phyloP scores from a whole-genome alignment of 331 rosid genomes.

The Acacia concinna region DNA sequence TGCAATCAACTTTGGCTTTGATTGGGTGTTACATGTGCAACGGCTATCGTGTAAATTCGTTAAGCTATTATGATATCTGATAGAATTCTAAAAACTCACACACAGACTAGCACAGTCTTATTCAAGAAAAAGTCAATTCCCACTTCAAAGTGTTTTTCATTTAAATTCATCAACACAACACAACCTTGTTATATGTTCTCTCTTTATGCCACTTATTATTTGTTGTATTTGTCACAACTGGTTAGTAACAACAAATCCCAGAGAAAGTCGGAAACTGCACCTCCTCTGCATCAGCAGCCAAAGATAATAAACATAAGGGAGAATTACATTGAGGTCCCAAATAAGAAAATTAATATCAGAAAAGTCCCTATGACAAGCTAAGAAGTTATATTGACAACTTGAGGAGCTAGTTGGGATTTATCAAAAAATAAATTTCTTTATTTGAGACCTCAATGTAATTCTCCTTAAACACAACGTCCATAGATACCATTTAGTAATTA shows the following conservation, averaged over 20 bases:
- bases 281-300: background rate
- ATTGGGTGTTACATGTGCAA: background rate
- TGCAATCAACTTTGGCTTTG: background rate
- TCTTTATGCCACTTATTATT: background rate
- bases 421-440: too few relatives aligned
- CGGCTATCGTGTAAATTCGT: too few relatives aligned
- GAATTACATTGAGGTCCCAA: too few relatives aligned
- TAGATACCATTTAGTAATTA: background rate
- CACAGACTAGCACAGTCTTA: background rate
- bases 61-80: background rate
- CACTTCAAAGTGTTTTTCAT: background rate
- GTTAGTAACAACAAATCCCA: background rate
- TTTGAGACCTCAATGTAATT: too few relatives aligned
- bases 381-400: too few relatives aligned
- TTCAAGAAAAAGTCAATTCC: background rate
- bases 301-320: background rate
- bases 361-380: too few relatives aligned
- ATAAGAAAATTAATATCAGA: too few relatives aligned
- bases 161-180: background rate
- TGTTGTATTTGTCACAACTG: background rate
- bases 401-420: too few relatives aligned
- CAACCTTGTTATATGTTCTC: background rate
- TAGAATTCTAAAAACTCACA: background rate
- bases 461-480: too few relatives aligned
- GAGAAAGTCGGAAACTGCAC: background rate